Evolutionary conservation across 2,329 filamentous ascomycete genomes (phyloP), one percentile per base, ranked within the genome.

Genomic region (Colletotrichum phormii): DNA sequence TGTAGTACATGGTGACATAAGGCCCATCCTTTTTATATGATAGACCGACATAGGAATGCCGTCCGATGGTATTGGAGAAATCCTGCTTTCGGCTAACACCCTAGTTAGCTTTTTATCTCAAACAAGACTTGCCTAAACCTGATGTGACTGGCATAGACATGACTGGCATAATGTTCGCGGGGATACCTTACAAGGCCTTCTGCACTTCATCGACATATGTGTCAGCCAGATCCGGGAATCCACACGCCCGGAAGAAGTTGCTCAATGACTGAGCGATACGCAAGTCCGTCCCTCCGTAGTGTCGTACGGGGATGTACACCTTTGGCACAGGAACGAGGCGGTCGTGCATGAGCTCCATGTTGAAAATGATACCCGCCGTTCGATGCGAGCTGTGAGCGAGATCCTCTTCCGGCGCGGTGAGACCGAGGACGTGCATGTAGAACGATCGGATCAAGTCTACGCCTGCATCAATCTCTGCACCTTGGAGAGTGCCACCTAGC

Each of bases 261-360:
- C 69, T 53, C 13, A 72, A 53, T 2, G 51, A 68, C 8, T 72
- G 69, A 13, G 69, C 69, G 31, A 72, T 68, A 11, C 69, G 64
- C n/a, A 72, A 42, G 24, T 72, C 69, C 26, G 69, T 72, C 26
- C 69, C 69, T 6, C 69, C 76, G 53, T 82, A 83, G 66, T 83
- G 81, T 1, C 81, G 76, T 0, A 81, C 81, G 1, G 81, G 81
- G 24, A 83, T 73, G 59, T 83, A 83, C 1, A 80, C 73, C 72
- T 82, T 82, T 0, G 77, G 72, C 12, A 74, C 76, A 0, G 81
- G 81, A 0, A 26, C 15, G 6, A 35, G 18, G 9, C 51, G 71
- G 9, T 70, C 64, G 8, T 73, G 60, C 22, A 61, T 68, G n/a
- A 83, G 74, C 66, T 82, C 81, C 53, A 80, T 72, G 55, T 82